These are phyloP conservation scores for Kodamaea sagamina DNA, from an alignment of 805 yeast species.

Conservation along the genomic window DNA sequence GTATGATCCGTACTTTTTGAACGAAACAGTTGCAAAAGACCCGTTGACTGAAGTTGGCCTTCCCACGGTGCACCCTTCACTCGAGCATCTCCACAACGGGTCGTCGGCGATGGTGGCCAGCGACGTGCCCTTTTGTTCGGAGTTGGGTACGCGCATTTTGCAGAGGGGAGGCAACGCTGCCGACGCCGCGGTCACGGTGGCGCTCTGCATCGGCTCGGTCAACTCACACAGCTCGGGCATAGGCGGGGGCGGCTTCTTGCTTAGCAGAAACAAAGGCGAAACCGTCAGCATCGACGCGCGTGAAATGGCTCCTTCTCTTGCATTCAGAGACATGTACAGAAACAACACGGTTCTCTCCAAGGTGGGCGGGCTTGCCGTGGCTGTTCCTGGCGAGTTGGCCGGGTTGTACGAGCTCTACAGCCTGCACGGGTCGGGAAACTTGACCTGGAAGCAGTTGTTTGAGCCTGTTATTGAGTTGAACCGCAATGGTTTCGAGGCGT, in stretches of 20 bases:
- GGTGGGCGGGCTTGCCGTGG: constrained; percentile 87
- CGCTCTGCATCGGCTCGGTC: constrained; percentile 82
- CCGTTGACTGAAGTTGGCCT: constrained; percentile 19
- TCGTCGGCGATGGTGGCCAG: constrained; percentile 63
- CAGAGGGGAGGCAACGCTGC: constrained; percentile 76
- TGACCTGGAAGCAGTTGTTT: constrained; percentile 72
- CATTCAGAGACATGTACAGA: constrained; percentile 66
- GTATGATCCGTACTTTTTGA: neutral
- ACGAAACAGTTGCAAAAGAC: constrained; percentile 1
- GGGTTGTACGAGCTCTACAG: constrained; percentile 69
- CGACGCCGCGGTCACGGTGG: constrained; percentile 88
- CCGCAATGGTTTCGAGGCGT: constrained; percentile 58
- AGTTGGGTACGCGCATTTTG: constrained; percentile 59
- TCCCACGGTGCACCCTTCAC: constrained; percentile 48
- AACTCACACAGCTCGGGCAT: constrained; percentile 86
- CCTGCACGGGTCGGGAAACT: constrained; percentile 67
- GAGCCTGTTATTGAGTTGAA: constrained; percentile 73
- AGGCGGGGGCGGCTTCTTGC: constrained; percentile 89
- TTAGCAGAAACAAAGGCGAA: constrained; percentile 36
- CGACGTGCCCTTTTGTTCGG: constrained; percentile 65
- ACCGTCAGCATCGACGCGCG: constrained; percentile 78
- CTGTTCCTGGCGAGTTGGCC: constrained; percentile 86
- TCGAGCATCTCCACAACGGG: constrained; percentile 41
- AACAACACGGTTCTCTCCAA: constrained; percentile 51
- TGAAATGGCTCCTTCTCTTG: constrained; percentile 75